Percentiles rank a stretch among this genome's conserved stretches.
These are phyloP conservation scores for Ganoderma resinaceum DNA, from an alignment of 1,284 basidiomycete genomes.

Conservation along the genomic window DNA sequence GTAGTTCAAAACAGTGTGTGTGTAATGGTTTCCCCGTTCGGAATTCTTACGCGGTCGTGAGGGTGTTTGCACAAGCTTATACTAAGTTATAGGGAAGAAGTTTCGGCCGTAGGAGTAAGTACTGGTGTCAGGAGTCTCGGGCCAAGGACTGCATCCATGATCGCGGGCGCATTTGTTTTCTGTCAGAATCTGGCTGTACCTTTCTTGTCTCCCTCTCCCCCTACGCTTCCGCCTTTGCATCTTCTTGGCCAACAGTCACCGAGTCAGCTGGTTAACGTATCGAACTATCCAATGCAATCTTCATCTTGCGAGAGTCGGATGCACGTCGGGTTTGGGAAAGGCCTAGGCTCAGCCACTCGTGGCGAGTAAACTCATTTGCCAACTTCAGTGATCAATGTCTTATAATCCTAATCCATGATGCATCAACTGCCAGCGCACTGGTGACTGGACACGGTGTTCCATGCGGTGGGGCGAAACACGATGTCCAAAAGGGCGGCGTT, in stretches of 20 bases:
- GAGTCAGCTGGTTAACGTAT: not conserved
- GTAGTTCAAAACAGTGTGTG: not conserved
- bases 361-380: not conserved
- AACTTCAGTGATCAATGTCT: not conserved
- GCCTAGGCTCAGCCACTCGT: no score
- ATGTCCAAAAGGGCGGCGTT: not conserved
- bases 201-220: not conserved
- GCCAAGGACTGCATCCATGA: conserved; percentile 8
- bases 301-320: not conserved
- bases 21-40: not conserved
- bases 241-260: not conserved
- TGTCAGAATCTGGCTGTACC: not conserved
- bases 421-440: conserved; percentile 1
- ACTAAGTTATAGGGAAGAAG: not conserved
- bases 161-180: conserved; percentile 3
- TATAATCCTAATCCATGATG: not conserved
- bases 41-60: not conserved
- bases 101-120: not conserved
- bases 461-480: not conserved
- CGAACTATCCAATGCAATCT: not conserved
- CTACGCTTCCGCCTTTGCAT: not conserved
- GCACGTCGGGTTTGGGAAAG: not conserved
- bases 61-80: not conserved
- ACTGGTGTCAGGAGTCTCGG: conserved; percentile 3
- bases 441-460: not conserved